These are phyloP conservation scores for Pseudogymnoascus sp. DNA, from an alignment of 2,329 filamentous ascomycete genomes.

Conservation along the genomic window DNA sequence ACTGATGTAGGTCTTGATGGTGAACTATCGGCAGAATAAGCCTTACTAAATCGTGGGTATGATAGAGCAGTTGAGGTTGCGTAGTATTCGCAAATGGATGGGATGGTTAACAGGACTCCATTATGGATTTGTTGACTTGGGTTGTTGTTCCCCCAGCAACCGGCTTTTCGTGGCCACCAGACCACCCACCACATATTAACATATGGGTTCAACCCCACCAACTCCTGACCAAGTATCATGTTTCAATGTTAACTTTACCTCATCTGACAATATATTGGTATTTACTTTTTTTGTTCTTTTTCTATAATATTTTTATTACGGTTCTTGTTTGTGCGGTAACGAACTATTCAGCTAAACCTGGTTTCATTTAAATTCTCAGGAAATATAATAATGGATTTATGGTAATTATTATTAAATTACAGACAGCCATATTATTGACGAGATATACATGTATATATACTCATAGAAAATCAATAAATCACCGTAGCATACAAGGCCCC, in stretches of 20 bases:
- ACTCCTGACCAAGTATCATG: not conserved
- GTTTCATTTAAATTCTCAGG: not conserved
- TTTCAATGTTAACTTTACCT: not conserved
- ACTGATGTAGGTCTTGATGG: not conserved
- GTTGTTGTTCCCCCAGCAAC: constrained; percentile 9
- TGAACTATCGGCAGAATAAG: not conserved
- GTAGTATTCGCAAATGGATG: not conserved
- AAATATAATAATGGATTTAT: not conserved
- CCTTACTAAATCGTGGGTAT: not conserved
- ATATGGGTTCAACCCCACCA: not conserved
- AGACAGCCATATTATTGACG: not conserved
- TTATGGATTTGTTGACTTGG: constrained; percentile 4
- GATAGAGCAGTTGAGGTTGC: not conserved
- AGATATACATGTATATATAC: not conserved
- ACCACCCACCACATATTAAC: not conserved
- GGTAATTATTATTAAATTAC: not conserved
- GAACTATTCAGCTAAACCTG: not conserved
- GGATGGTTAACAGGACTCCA: not conserved
- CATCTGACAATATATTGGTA: too few species aligned
- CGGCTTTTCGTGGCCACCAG: not conserved
- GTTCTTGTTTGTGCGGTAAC: not conserved
- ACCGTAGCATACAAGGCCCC: not conserved
- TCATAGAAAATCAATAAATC: not conserved
- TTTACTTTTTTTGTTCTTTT: not conserved
- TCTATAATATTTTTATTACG: not conserved